Evolutionary conservation across 495 filamentous ascomycete species (phyloP).

Genomic region (Hypoxylon lienhwacheense): DNA sequence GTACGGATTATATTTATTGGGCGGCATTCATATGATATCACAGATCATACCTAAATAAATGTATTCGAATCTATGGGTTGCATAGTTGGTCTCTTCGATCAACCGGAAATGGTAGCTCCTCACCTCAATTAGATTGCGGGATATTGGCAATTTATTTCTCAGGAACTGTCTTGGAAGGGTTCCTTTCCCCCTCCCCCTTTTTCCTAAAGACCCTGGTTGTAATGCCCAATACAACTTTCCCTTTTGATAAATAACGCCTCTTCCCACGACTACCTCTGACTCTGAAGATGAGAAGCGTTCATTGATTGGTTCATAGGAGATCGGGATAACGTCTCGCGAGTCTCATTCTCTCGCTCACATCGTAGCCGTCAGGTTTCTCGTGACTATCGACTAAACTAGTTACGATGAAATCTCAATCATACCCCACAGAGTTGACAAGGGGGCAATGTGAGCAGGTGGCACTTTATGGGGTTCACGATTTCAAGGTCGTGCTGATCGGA

Average conservation of each 20-base stretch:
- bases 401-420: constrained; percentile 8
- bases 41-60: too few relatives aligned
- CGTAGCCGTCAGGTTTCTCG: background rate
- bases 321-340: constrained; percentile 9
- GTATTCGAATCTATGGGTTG: too few relatives aligned
- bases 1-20: too few relatives aligned
- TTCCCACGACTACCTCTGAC: constrained; percentile 19
- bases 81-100: too few relatives aligned
- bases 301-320: constrained; percentile 9
- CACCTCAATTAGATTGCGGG: constrained; percentile 27
- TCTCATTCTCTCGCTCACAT: constrained; percentile 2
- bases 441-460: constrained; percentile 10
- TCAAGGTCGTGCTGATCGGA: constrained; percentile 12
- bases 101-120: constrained; percentile 24
- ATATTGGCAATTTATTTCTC: constrained; percentile 24
- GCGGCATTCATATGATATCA: too few relatives aligned
- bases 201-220: constrained; percentile 23
- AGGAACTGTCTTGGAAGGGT: constrained; percentile 26
- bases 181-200: too few relatives aligned
- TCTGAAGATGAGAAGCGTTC: background rate
- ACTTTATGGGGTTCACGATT: constrained; percentile 3
- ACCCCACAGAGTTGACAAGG: constrained; percentile 13
- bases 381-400: constrained; percentile 20
- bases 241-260: constrained; percentile 9
- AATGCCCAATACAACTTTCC: constrained; percentile 27